These are phyloP conservation scores for Xylaria sp. DNA, from an alignment of 2,329 filamentous ascomycete genomes.

Conservation along the genomic window DNA sequence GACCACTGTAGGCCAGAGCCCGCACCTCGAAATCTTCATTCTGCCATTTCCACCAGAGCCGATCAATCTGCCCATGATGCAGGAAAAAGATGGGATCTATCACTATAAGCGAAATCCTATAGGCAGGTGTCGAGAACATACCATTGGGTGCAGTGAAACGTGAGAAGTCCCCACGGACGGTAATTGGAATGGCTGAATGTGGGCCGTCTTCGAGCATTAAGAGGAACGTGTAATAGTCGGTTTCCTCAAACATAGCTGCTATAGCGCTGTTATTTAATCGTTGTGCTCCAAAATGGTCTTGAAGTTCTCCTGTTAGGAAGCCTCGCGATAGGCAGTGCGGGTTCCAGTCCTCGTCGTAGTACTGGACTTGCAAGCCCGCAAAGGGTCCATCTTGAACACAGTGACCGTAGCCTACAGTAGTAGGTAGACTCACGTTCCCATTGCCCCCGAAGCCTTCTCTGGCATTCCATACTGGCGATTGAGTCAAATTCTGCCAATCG, in stretches of 20 bases:
- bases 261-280: slow-evolving; percentile 21
- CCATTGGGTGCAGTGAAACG: slow-evolving; percentile 26
- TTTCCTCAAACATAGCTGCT: slow-evolving; percentile 3
- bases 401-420: background rate
- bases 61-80: slow-evolving; percentile 31
- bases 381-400: slow-evolving; percentile 28
- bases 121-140: slow-evolving; percentile 11
- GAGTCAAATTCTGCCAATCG: slow-evolving; percentile 14
- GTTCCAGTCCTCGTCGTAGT: slow-evolving; percentile 16
- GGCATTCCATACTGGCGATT: slow-evolving; percentile 22
- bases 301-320: slow-evolving; percentile 9
- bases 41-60: slow-evolving; percentile 31
- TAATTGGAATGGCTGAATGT: slow-evolving; percentile 20
- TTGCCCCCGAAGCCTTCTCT: slow-evolving; percentile 18
- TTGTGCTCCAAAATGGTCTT: slow-evolving; percentile 18
- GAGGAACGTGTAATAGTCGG: slow-evolving; percentile 12
- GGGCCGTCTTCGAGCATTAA: slow-evolving; percentile 20
- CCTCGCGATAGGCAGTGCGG: slow-evolving; percentile 29
- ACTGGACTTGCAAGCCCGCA: slow-evolving; percentile 18
- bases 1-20: slow-evolving; percentile 5
- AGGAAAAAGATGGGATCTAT: slow-evolving; percentile 31
- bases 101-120: background rate
- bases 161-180: slow-evolving; percentile 24
- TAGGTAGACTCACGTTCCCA: background rate
- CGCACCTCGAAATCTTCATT: slow-evolving; percentile 10